Percentiles rank a stretch among this genome's conserved stretches.
Evolutionary conservation across 768 basidiomycete genomes (phyloP).

Genomic region (Imleria badia): DNA sequence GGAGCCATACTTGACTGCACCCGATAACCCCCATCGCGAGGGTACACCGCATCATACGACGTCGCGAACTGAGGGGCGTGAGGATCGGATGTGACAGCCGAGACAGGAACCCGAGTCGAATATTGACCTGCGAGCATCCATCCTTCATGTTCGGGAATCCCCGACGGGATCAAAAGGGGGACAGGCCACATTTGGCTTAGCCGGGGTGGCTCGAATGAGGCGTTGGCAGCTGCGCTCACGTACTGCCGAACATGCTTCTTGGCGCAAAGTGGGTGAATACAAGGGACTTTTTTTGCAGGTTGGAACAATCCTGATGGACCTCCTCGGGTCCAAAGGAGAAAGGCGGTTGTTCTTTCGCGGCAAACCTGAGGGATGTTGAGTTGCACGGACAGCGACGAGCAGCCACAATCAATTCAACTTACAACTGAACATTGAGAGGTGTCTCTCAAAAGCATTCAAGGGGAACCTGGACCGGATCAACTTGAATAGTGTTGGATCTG

Average conservation of each 20-base stretch:
- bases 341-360: neutral
- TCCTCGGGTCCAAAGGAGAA: neutral
- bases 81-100: neutral
- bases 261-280: neutral
- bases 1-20: neutral
- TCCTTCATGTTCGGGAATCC: neutral
- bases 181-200: too few species aligned
- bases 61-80: neutral
- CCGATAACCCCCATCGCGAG: neutral
- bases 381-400: neutral
- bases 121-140: neutral
- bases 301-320: neutral
- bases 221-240: neutral
- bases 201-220: too few species aligned
- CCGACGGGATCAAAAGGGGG: too few species aligned
- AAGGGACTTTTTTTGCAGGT: neutral
- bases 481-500: neutral
- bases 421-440: neutral
- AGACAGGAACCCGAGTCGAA: neutral
- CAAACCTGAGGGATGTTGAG: neutral
- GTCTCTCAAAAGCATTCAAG: too few species aligned
- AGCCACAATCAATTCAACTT: neutral
- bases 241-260: neutral
- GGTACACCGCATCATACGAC: too few species aligned
- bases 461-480: too few species aligned